Evolutionary conservation across 495 filamentous ascomycete species (phyloP), one percentile per base, ranked within the genome.

Genomic region (Aspergillus sclerotiicarbonarius): DNA sequence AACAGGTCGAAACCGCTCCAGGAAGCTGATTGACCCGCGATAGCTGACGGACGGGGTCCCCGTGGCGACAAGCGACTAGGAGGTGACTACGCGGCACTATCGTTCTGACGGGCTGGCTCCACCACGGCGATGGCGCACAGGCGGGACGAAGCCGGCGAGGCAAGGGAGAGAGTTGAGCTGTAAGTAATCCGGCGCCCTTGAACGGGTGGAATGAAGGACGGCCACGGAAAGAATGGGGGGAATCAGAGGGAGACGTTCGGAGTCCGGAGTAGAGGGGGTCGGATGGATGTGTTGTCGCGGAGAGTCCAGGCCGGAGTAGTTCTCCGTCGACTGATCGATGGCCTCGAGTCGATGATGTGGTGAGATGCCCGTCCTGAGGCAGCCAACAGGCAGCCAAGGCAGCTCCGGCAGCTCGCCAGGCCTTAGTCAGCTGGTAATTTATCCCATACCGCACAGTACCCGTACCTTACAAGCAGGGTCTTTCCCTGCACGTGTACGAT

Each of bases 51-150:
- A 50, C 25, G 13, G 47, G 29, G 25, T 50, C 25, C 47, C 47
- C 47, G 47, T 50, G 47, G 47, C 47, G 29, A 50, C 47, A 16
- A 50, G 47, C 47, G 29, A 50, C 47, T 31, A 50, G n/a, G 47
- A 31, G 31, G 47, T 16, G 8, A 29, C 46, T 49, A 49, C 20
- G 12, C 29, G 13, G 46, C 29, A 49, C 46, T 49, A 49, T 49
- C 46, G 46, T 49, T 16, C 13, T 50, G 47, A 50, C 47, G 47
- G 47, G 20, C 47, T 29, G 47, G 47, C 25, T 50, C 47, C 47
- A 50, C 47, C 29, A 21, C 25, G 25, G 29, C 29, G 47, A 16
- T 50, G 47, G 25, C 47, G 47, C 47, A 50, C 15, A 50, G 31
- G 47, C 47, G 47, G 47, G 18, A 29, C 30, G 47, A 50, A 15